A percentile compares a stretch with the other conserved stretches of the same genome.
phyloP scores from a whole-genome alignment of 2,329 filamentous ascomycete genomes.

The Ascochyta rabiei region DNA sequence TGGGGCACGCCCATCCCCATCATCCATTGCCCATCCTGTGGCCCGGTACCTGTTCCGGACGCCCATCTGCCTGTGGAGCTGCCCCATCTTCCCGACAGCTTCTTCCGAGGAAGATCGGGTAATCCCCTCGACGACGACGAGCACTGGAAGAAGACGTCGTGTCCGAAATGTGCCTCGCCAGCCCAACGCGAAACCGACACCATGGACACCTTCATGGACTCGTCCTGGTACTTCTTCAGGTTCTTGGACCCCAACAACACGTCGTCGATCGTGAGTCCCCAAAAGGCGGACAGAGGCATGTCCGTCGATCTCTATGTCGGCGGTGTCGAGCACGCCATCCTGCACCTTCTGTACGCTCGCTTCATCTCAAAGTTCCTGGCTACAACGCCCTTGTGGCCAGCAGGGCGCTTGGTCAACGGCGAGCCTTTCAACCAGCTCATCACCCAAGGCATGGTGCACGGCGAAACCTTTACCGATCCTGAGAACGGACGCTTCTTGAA shows the following conservation, averaged over 20 bases:
- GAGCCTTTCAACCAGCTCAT: constrained; percentile 86
- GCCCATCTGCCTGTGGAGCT: constrained; percentile 77
- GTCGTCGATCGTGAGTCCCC: constrained; percentile 65
- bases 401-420: constrained; percentile 49
- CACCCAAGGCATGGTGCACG: constrained; percentile 92
- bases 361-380: constrained; percentile 90
- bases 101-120: constrained; percentile 71
- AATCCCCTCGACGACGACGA: constrained; percentile 76
- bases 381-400: constrained; percentile 56
- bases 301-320: constrained; percentile 90
- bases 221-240: constrained; percentile 89
- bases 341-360: constrained; percentile 85
- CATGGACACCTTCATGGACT: constrained; percentile 96
- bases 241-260: constrained; percentile 75
- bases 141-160: constrained; percentile 76
- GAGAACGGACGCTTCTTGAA: constrained; percentile 76
- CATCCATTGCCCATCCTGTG: constrained; percentile 78
- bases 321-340: constrained; percentile 87
- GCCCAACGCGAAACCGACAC: constrained; percentile 88
- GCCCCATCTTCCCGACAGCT: constrained; percentile 71
- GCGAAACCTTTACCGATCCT: constrained; percentile 80
- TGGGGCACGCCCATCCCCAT: constrained; percentile 93
- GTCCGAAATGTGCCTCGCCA: constrained; percentile 72
- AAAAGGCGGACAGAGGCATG: constrained; percentile 61
- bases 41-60: constrained; percentile 77